These are phyloP conservation scores for Pisolithus orientalis DNA, from an alignment of 768 basidiomycete genomes.

Conservation along the genomic window DNA sequence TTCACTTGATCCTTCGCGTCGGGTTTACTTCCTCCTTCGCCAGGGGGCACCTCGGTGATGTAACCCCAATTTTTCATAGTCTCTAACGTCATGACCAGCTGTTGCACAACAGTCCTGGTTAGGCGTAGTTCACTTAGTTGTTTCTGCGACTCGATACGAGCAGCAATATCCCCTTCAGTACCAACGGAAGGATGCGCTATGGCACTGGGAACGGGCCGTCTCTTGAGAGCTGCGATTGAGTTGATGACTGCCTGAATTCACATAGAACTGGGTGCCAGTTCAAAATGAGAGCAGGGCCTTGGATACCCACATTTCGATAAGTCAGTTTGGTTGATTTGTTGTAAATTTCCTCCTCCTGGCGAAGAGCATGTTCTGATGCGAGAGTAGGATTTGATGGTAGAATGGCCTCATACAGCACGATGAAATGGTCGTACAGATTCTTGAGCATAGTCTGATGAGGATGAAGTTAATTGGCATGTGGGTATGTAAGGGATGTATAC, in stretches of 20 bases:
- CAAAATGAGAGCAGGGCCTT: background rate
- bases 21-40: slow-evolving; percentile 58
- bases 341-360: slow-evolving; percentile 79
- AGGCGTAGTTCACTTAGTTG: slow-evolving; percentile 48
- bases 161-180: slow-evolving; percentile 57
- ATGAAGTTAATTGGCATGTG: background rate
- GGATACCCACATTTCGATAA: slow-evolving; percentile 66
- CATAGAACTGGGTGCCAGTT: slow-evolving; percentile 4
- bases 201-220: slow-evolving; percentile 48
- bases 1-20: slow-evolving; percentile 53
- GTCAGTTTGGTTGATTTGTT: slow-evolving; percentile 66
- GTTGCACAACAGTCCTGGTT: slow-evolving; percentile 46
- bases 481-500: slow-evolving; percentile 1
- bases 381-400: slow-evolving; percentile 49
- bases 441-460: slow-evolving; percentile 63
- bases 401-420: slow-evolving; percentile 56
- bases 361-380: slow-evolving; percentile 72
- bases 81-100: slow-evolving; percentile 51
- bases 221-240: slow-evolving; percentile 46
- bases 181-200: slow-evolving; percentile 69
- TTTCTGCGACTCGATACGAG: slow-evolving; percentile 50
- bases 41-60: slow-evolving; percentile 59
- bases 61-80: slow-evolving; percentile 67
- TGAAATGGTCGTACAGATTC: slow-evolving; percentile 66
- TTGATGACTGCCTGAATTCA: slow-evolving; percentile 42